Conservation (phyloP, 1,284 basidiomycete genomes). For the Microstroma glucosiphilum region DNA sequence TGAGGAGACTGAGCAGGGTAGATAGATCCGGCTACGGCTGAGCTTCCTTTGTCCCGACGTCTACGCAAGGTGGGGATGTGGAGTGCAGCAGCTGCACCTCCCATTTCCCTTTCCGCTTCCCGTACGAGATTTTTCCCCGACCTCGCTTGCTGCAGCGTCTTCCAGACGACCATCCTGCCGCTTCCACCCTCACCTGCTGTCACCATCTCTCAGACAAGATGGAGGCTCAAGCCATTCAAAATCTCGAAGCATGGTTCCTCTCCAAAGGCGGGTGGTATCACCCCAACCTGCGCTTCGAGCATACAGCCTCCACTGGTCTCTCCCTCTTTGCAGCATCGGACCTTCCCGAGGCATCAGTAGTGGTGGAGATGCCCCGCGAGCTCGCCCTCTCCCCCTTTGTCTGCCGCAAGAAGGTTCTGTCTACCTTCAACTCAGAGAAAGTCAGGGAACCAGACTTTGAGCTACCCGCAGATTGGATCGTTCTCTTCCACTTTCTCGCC, state of each 20-base stretch:
- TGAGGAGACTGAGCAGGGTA: too few species aligned
- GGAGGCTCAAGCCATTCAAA: constrained; percentile 4
- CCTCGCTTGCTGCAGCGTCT: too few species aligned
- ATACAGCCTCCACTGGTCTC: background rate
- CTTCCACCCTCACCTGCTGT: too few species aligned
- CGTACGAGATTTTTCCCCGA: too few species aligned
- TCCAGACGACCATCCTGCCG: too few species aligned
- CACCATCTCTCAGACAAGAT: too few species aligned
- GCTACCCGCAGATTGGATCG: background rate
- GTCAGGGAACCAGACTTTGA: background rate
- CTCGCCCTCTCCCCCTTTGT: background rate
- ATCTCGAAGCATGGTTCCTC: constrained; percentile 15
- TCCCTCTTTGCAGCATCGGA: constrained; percentile 3
- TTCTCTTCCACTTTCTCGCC: background rate
- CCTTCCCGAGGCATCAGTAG: background rate
- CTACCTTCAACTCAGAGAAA: background rate
- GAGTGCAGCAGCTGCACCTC: too few species aligned
- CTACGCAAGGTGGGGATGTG: too few species aligned
- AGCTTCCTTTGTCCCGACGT: too few species aligned
- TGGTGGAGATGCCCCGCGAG: constrained; percentile 1
- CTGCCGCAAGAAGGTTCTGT: background rate
- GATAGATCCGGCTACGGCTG: too few species aligned
- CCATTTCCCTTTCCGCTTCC: too few species aligned
- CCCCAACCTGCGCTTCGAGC: background rate
- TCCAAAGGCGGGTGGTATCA: constrained; percentile 18